Evolutionary conservation across 495 filamentous ascomycete genomes (phyloP).

Genomic region (Trichocladium antarcticum): DNA sequence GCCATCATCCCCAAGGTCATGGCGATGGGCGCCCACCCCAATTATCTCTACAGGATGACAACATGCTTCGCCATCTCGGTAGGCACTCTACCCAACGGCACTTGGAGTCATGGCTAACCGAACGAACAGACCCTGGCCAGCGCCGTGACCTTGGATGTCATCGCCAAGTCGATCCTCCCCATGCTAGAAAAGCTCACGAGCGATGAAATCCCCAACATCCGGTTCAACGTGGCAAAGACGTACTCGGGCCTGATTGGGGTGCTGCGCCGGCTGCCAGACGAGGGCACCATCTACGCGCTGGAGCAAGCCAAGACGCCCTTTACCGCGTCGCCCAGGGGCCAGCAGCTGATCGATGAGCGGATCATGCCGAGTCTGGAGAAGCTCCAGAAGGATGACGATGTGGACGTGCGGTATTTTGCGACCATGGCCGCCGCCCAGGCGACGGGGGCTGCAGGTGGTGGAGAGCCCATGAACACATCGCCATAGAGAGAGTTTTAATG

Average conservation of each 20-base stretch:
- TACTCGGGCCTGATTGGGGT: constrained; percentile 82
- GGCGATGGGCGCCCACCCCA: constrained; percentile 93
- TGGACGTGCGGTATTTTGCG: constrained; percentile 95
- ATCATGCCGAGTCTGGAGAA: constrained; percentile 89
- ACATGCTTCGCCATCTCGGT: constrained; percentile 97
- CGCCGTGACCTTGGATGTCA: constrained; percentile 82
- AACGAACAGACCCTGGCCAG: constrained; percentile 70
- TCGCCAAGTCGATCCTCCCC: constrained; percentile 84
- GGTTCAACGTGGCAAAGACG: constrained; percentile 98
- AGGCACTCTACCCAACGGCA: constrained; percentile 30
- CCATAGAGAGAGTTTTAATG: constrained; percentile 38
- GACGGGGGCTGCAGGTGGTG: constrained; percentile 26
- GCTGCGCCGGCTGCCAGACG: constrained; percentile 74
- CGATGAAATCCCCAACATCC: constrained; percentile 96
- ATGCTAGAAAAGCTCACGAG: constrained; percentile 87
- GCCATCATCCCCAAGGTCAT: constrained; percentile 98
- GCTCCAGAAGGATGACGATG: constrained; percentile 89
- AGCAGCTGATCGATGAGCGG: constrained; percentile 74
- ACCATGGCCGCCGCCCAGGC: constrained; percentile 39
- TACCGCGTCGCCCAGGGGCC: constrained; percentile 56
- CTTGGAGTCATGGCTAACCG: constrained; percentile 21
- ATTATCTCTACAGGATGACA: constrained; percentile 98
- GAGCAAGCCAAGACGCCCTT: constrained; percentile 61
- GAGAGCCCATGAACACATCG: constrained; percentile 50
- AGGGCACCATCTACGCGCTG: constrained; percentile 72